phyloP scores from a whole-genome alignment of 2,329 filamentous ascomycete genomes.

The Verticillium albo-atrum region DNA sequence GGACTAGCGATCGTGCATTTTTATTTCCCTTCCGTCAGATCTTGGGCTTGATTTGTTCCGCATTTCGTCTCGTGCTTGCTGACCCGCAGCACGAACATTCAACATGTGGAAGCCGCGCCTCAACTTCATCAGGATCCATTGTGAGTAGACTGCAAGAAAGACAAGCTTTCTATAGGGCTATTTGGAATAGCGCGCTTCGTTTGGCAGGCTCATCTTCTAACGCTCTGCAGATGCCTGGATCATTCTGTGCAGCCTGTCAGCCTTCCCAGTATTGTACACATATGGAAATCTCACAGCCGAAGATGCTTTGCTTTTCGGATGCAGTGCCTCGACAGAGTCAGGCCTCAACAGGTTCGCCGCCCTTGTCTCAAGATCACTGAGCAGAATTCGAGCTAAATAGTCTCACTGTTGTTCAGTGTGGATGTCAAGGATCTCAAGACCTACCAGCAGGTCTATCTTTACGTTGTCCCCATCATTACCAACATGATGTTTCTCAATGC shows the following conservation, averaged over 20 bases:
- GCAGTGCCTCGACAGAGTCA: constrained; percentile 44
- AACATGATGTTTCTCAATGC: constrained; percentile 47
- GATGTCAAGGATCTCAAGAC: constrained; percentile 42
- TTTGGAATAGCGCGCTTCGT: no score
- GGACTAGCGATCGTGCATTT: no score
- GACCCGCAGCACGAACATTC: background rate
- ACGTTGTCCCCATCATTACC: constrained; percentile 42
- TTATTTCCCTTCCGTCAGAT: background rate
- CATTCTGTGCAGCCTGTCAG: background rate
- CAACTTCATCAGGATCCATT: background rate
- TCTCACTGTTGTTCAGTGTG: constrained; percentile 25
- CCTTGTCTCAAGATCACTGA: background rate
- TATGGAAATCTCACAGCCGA: constrained; percentile 34
- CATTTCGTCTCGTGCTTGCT: background rate
- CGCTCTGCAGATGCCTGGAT: background rate
- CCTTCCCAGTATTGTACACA: background rate
- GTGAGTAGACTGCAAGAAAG: background rate
- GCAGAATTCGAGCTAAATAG: no score
- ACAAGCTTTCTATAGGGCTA: no score
- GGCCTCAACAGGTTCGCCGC: constrained; percentile 42
- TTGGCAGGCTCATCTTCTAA: background rate
- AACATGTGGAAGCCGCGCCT: background rate
- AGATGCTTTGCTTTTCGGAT: constrained; percentile 46
- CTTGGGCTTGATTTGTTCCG: background rate
- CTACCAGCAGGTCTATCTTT: constrained; percentile 49